Base-by-base conservation (phyloP, 352 stramenopile species). In the Phytophthora sansomeana region DNA sequence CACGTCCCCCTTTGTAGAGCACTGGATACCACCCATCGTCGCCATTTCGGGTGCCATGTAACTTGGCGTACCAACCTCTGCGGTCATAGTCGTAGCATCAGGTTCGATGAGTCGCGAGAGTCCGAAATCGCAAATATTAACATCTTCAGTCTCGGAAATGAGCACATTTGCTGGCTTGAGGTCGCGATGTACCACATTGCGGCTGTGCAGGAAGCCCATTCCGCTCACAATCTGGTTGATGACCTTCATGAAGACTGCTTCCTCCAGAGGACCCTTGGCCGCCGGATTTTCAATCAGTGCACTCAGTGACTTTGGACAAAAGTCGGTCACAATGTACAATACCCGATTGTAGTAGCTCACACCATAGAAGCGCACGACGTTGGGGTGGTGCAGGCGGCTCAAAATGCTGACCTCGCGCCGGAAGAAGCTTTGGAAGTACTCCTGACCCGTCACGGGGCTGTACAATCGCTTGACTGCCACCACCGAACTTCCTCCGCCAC, bases 71-170 rank as follows among this genome's bases (percentile, higher is more conserved):
- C 87, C 89, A 44, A 96, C 89, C 66, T 96, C 87, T 29, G 87
- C 87, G 3, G 87, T 96, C 87, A 96, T 96, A 5, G 84, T 90
- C 8, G 85, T 96, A 43, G 85, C 89, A 38, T 96, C 87, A 1
- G 86, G 84, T 50, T 96, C 87, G 41, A 96, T 94, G 38, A 96
- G 74, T 9, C 87, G 66, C 28, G 87, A 97, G 19, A 98, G 85
- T 2, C 95, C 95, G 77, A 98, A 98, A 73, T 98, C 93, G 58
- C 94, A 98, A 49, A 98, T 92, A 63, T 98, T 98, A 26, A 98
- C 77, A 47, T 97, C 84, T 47, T 96, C 90, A 33, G 78, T 92
- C 38, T 94, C 87, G 42, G 93, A 92, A 55, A 98, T 96, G 24
- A 98, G 81, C 46, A 98, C 90, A 69, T 99, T 99, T 14, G 89